A percentile compares a stretch with the other conserved stretches of the same genome.
These are phyloP conservation scores for Paxillus rubicundulus DNA, from an alignment of 768 basidiomycete species.

Conservation along the genomic window DNA sequence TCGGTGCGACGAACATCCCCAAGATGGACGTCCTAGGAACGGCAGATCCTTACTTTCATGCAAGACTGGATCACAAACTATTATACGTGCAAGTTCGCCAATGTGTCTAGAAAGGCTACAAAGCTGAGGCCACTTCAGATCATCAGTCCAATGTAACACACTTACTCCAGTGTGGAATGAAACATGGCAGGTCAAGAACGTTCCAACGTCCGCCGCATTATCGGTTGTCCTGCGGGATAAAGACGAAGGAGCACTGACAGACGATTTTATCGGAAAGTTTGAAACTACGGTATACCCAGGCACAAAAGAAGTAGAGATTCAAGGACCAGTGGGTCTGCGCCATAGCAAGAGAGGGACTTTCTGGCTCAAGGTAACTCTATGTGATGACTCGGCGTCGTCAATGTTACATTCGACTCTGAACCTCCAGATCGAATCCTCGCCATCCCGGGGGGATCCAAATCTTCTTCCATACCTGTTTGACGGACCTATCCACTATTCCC, in stretches of 20 bases:
- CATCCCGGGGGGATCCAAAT: conserved; percentile 41
- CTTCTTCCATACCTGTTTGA: conserved; percentile 62
- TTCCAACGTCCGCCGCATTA: conserved; percentile 60
- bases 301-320: conserved; percentile 62
- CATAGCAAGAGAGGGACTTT: conserved; percentile 51
- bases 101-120: neutral
- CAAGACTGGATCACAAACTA: conserved; percentile 60
- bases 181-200: conserved; percentile 68
- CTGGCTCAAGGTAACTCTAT: conserved; percentile 57
- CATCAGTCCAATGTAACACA: conserved; percentile 57
- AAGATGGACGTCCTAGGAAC: conserved; percentile 64
- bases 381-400: neutral
- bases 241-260: conserved; percentile 53
- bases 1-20: conserved; percentile 66
- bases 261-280: conserved; percentile 67
- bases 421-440: conserved; percentile 53
- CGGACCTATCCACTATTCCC: conserved; percentile 69
- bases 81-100: conserved; percentile 54
- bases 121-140: conserved; percentile 39
- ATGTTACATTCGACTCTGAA: conserved; percentile 1
- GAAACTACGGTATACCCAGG: conserved; percentile 52
- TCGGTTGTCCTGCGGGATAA: conserved; percentile 67
- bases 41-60: conserved; percentile 72
- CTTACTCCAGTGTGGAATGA: conserved; percentile 75
- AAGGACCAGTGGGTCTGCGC: conserved; percentile 48